A percentile compares a stretch with the other conserved stretches of the same genome.
phyloP scores from a whole-genome alignment of 306 rosid species.

The Pyrus betulifolia region DNA sequence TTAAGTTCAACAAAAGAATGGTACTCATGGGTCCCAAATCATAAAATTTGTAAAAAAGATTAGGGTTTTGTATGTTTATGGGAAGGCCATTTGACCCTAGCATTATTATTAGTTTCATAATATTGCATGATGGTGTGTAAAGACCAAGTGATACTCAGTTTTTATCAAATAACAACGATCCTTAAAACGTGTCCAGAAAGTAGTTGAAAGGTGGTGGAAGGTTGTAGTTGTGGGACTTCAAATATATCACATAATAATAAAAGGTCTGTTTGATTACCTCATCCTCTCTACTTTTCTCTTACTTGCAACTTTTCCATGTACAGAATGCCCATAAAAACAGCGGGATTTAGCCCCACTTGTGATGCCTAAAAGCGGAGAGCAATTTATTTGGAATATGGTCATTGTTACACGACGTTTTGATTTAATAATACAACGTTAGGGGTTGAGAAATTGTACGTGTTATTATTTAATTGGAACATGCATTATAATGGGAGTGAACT shows the following conservation, averaged over 20 bases:
- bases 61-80: not conserved
- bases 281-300: not conserved
- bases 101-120: not conserved
- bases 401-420: no score
- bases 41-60: not conserved
- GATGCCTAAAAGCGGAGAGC: not conserved
- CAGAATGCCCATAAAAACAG: not conserved
- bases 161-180: slow-evolving; percentile 22
- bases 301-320: not conserved
- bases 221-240: not conserved
- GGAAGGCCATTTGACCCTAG: not conserved
- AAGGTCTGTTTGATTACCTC: not conserved
- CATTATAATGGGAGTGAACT: fast-evolving
- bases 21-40: not conserved
- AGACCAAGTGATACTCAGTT: slow-evolving; percentile 25
- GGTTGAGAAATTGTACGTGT: no score
- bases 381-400: no score
- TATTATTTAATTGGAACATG: no score
- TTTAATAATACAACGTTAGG: no score
- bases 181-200: slow-evolving; percentile 20
- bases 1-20: no score
- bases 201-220: slow-evolving; percentile 10
- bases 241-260: not conserved
- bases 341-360: not conserved
- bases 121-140: slow-evolving; percentile 8